Evolutionary conservation across 148 eudicot genomes (phyloP).

Genomic region (Rhododendron simsii): DNA sequence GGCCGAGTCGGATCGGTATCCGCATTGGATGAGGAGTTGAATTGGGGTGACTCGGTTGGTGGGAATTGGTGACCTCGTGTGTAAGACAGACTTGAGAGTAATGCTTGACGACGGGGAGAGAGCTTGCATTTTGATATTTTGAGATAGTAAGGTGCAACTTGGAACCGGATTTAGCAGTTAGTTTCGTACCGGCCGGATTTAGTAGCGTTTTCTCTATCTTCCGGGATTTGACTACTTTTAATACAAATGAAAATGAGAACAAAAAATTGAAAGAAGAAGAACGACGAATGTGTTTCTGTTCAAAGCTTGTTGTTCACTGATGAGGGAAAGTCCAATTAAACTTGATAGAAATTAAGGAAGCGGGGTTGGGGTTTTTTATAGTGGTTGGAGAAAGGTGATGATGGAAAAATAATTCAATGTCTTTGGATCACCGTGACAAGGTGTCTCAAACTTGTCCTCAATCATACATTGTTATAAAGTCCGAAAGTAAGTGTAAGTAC

Average conservation of each 20-base stretch:
- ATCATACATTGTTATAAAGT: too few species aligned
- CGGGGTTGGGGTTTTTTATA: slow-evolving; percentile 26
- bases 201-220: too few species aligned
- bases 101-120: slow-evolving; percentile 38
- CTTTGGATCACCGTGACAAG: background rate
- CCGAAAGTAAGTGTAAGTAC: too few species aligned
- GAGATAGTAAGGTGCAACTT: too few species aligned
- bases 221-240: too few species aligned
- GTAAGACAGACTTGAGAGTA: slow-evolving; percentile 17
- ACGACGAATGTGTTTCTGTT: background rate
- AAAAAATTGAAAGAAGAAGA: background rate
- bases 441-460: too few species aligned
- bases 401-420: too few species aligned
- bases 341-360: too few species aligned
- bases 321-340: too few species aligned
- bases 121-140: slow-evolving; percentile 34
- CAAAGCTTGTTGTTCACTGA: slow-evolving; percentile 43
- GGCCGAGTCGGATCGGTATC: slow-evolving; percentile 26
- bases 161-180: too few species aligned
- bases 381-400: background rate
- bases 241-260: background rate
- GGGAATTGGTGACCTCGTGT: slow-evolving; percentile 1
- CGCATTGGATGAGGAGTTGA: slow-evolving; percentile 34
- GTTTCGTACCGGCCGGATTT: too few species aligned
- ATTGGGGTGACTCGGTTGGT: slow-evolving; percentile 21